Percentiles rank a stretch among this genome's conserved stretches.
phyloP scores from a whole-genome alignment of 2,329 filamentous ascomycete species.

The Claviceps sp. region DNA sequence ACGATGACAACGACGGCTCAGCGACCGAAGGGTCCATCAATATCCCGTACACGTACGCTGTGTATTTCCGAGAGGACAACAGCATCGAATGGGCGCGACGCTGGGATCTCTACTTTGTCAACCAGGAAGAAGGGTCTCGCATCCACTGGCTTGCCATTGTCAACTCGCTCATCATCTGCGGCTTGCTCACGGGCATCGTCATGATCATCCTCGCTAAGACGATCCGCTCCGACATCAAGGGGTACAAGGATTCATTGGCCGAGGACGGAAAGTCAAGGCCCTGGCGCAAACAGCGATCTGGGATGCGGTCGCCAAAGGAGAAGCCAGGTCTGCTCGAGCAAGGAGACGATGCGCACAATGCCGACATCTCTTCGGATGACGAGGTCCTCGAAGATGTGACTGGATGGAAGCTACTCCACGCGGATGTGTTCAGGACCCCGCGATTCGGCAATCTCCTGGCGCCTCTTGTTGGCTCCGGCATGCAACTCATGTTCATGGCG shows the following conservation, averaged over 20 bases:
- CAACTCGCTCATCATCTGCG: slow-evolving; percentile 75
- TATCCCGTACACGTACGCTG: slow-evolving; percentile 78
- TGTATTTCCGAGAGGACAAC: slow-evolving; percentile 77
- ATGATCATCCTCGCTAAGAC: slow-evolving; percentile 72
- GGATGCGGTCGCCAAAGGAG: slow-evolving; percentile 22
- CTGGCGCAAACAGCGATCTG: slow-evolving; percentile 33
- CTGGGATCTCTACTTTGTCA: slow-evolving; percentile 84
- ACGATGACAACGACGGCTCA: slow-evolving; percentile 40
- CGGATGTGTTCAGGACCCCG: slow-evolving; percentile 74
- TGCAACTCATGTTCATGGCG: slow-evolving; percentile 75
- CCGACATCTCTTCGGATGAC: slow-evolving; percentile 37
- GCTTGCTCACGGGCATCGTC: slow-evolving; percentile 63
- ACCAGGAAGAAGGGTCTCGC: slow-evolving; percentile 67
- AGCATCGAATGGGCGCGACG: slow-evolving; percentile 69
- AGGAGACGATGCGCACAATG: slow-evolving; percentile 37
- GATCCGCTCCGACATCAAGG: slow-evolving; percentile 65
- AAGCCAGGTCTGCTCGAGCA: slow-evolving; percentile 51
- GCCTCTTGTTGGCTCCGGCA: slow-evolving; percentile 71
- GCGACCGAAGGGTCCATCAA: slow-evolving; percentile 55
- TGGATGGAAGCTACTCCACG: slow-evolving; percentile 80
- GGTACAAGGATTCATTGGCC: slow-evolving; percentile 48
- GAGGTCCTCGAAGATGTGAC: slow-evolving; percentile 63
- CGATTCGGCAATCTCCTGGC: slow-evolving; percentile 59
- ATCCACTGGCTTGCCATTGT: slow-evolving; percentile 84
- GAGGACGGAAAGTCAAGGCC: slow-evolving; percentile 52